Conservation (phyloP, 2,329 filamentous ascomycete genomes). For the Graphilbum sp. region DNA sequence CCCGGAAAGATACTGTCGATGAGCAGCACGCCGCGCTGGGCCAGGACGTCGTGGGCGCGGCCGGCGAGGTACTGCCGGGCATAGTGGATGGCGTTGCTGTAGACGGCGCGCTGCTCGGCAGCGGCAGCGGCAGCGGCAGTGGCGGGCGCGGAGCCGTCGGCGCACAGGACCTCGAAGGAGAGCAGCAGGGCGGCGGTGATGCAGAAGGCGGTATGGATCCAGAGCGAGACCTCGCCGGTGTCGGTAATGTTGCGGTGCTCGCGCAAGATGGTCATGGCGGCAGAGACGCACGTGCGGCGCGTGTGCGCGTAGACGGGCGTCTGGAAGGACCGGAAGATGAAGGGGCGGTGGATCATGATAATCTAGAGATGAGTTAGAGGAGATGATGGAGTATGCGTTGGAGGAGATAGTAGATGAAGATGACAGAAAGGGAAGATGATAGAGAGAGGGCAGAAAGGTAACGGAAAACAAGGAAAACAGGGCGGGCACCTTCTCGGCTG, state of each 20-base stretch:
- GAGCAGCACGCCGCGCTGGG: slow-evolving; percentile 10
- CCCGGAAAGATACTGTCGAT: slow-evolving; percentile 9
- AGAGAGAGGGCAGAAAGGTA: too few species aligned
- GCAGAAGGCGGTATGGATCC: slow-evolving; percentile 14
- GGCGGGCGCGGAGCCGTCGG: too few species aligned
- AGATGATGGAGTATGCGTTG: too few species aligned
- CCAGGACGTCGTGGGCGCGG: slow-evolving; percentile 9
- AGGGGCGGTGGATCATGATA: slow-evolving; percentile 21
- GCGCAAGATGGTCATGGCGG: slow-evolving; percentile 18
- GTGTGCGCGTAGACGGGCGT: slow-evolving; percentile 14
- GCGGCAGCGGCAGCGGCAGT: not conserved
- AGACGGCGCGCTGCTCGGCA: slow-evolving; percentile 3
- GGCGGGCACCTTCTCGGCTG: slow-evolving; percentile 16
- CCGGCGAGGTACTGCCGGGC: slow-evolving; percentile 8
- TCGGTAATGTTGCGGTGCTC: slow-evolving; percentile 11
- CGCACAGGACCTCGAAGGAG: slow-evolving; percentile 11
- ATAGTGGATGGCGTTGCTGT: slow-evolving; percentile 5
- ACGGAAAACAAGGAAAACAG: not conserved
- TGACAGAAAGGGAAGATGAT: too few species aligned
- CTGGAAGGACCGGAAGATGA: slow-evolving; percentile 17
- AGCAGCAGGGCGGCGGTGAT: slow-evolving; percentile 12
- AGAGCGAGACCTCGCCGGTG: slow-evolving; percentile 10
- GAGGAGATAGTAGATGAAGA: too few species aligned
- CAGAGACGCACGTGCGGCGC: slow-evolving; percentile 18
- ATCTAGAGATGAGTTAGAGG: slow-evolving; percentile 9